Evolutionary conservation across 78 protist genomes (phyloP).

Genomic region (Anaeramoeba flamelloides): DNA sequence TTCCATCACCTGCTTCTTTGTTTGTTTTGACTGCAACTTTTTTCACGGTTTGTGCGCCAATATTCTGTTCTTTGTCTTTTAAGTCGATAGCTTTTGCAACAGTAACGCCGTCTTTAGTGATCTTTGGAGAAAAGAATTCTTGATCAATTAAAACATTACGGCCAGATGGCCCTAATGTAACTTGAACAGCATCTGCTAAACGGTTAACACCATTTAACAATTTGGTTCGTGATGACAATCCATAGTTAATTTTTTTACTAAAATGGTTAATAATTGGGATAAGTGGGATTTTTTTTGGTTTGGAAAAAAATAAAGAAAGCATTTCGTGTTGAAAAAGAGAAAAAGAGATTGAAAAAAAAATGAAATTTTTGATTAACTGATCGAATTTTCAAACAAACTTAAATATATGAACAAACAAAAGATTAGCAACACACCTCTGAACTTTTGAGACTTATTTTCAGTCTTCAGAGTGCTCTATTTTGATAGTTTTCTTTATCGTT

Average conservation of each 20-base stretch:
- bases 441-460: no score
- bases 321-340: no score
- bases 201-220: slow-evolving; percentile 78
- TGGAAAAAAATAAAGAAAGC: no score
- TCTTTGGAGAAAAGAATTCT: slow-evolving; percentile 83
- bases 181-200: slow-evolving; percentile 85
- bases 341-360: no score
- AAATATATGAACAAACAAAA: no score
- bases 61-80: slow-evolving; percentile 60
- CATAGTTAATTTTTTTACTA: slow-evolving; percentile 72
- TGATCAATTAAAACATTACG: slow-evolving; percentile 90
- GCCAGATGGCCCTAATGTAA: slow-evolving; percentile 97
- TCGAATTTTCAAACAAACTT: no score
- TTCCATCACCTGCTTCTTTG: slow-evolving; percentile 85
- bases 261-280: no score
- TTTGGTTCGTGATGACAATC: slow-evolving; percentile 63
- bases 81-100: slow-evolving; percentile 93
- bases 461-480: no score
- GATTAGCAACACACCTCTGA: no score
- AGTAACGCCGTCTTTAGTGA: slow-evolving; percentile 99
- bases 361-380: no score
- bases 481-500: no score
- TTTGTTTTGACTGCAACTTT: slow-evolving; percentile 90
- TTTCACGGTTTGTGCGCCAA: slow-evolving; percentile 89
- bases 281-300: no score